phyloP scores from a whole-genome alignment of 495 filamentous ascomycete genomes.

The Aspergillus baeticus region DNA sequence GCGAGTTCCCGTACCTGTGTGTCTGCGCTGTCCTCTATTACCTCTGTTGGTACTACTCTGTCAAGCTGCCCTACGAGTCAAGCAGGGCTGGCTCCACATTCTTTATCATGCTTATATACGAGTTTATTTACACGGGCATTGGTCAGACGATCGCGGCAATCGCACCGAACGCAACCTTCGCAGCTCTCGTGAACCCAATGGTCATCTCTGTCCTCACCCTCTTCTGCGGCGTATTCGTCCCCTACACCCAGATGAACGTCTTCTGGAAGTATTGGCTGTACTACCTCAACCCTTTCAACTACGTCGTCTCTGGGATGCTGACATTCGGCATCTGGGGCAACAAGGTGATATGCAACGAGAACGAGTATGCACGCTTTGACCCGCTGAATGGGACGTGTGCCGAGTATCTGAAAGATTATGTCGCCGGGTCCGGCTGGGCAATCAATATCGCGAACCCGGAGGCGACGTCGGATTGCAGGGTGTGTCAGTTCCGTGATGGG shows the following conservation, averaged over 20 bases:
- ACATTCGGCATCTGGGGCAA: conserved; percentile 40
- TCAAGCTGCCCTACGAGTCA: conserved; percentile 44
- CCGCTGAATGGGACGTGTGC: conserved; percentile 45
- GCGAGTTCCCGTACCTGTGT: conserved; percentile 60
- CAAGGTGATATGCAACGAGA: conserved; percentile 56
- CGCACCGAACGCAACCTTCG: conserved; percentile 53
- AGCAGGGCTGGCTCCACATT: conserved; percentile 45
- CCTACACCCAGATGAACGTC: conserved; percentile 45
- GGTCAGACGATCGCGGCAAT: conserved; percentile 52
- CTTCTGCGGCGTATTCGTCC: conserved; percentile 56
- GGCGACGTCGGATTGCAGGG: too few species aligned
- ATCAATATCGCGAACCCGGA: too few species aligned
- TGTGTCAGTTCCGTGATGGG: too few species aligned
- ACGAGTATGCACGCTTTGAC: conserved; percentile 59
- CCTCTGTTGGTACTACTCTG: conserved; percentile 58
- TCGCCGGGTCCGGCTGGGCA: too few species aligned
- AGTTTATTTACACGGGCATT: conserved; percentile 44
- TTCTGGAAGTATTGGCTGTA: conserved; percentile 64
- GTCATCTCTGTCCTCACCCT: conserved; percentile 50
- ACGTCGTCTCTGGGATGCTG: conserved; percentile 49
- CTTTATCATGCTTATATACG: conserved; percentile 46
- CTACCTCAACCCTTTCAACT: conserved; percentile 56
- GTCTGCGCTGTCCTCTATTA: conserved; percentile 58
- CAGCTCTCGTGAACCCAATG: conserved; percentile 51
- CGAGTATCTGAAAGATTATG: conserved; percentile 54